These are phyloP conservation scores for Wickerhamiella domercqiae DNA, from an alignment of 805 yeast species.

Conservation along the genomic window DNA sequence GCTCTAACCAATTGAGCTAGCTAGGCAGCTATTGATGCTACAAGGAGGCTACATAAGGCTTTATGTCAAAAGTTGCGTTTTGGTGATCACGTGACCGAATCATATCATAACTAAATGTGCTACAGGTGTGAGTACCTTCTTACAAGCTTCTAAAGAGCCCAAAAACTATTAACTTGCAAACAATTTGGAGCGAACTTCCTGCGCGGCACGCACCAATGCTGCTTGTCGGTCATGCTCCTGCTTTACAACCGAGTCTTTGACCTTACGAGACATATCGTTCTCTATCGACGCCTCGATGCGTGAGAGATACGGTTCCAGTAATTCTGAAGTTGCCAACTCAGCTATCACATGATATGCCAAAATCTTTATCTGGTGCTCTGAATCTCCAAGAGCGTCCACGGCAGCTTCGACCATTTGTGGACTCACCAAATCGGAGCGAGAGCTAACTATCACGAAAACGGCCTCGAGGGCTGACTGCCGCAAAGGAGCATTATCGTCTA, in stretches of 20 bases:
- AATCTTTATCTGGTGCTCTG: slow-evolving; percentile 42
- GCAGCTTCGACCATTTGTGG: slow-evolving; percentile 28
- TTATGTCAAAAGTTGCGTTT: too few species aligned
- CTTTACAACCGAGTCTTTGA: slow-evolving; percentile 45
- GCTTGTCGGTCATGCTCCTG: slow-evolving; percentile 44
- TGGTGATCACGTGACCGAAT: too few species aligned
- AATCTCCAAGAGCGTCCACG: slow-evolving; percentile 40
- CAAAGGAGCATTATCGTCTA: slow-evolving; percentile 62
- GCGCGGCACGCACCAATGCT: not conserved
- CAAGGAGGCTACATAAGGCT: too few species aligned
- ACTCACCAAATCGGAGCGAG: slow-evolving; percentile 19
- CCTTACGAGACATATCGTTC: slow-evolving; percentile 19
- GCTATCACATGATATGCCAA: slow-evolving; percentile 34
- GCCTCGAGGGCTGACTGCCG: slow-evolving; percentile 61
- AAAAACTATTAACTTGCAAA: too few species aligned
- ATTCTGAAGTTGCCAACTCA: slow-evolving; percentile 23
- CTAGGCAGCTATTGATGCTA: too few species aligned
- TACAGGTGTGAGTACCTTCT: too few species aligned
- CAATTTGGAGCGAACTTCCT: not conserved
- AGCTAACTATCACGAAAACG: slow-evolving; percentile 36
- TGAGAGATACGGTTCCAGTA: slow-evolving; percentile 25
- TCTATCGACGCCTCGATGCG: slow-evolving; percentile 28
- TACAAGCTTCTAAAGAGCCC: too few species aligned
- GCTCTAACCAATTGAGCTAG: slow-evolving; percentile 20
- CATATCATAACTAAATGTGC: too few species aligned